Evolutionary conservation across 1,139 yeast species (phyloP), one percentile per base, ranked within the genome.

Genomic region (Torulaspora pretoriensis): DNA sequence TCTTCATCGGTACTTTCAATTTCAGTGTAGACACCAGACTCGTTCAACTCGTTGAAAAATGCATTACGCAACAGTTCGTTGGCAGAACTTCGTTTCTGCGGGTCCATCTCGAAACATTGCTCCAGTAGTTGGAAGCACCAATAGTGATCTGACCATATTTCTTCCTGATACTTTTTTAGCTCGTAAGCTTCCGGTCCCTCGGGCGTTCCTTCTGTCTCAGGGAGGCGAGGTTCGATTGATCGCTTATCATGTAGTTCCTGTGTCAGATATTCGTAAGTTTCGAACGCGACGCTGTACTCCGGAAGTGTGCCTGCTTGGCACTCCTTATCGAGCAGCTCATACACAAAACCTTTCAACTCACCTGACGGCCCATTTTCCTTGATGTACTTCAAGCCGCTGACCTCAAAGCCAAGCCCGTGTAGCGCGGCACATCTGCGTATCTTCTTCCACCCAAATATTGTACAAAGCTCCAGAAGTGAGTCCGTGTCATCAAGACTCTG

Each of bases 401-500:
- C 73, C 51, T 89, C 97, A 46, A 90, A 77, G 0, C 90, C 92
- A 48, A 92, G 74, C 0, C 98, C 97, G 69, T 92, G 99, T 35
- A 88, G 65, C 46, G 78, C 77, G 3, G 97, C 95, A 56, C 90
- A 81, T 53, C 78, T 77, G 51, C 79, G 80, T 74, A 92, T 74
- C 53, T 76, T 78, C n/a, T 76, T 78, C 42, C 77, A 66, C 1
- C 98, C 98, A 68, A 87, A 90, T 2, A 94, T 72, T n/a, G 82
- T 71, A 0, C 96, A 81, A 37, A 90, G 70, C 63, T 92, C 99
- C 31, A 89, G 74, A 41, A 92, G 65, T 0, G 98, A 96, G 60
- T 92, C 97, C 1, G 83, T 79, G 61, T 92, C 98, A 66, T 92
- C 97, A 2, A 86, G 80, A 2, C 96, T 87, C 59, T 83, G 86